Percentiles rank a stretch among this genome's conserved stretches.
phyloP scores from a whole-genome alignment of 768 basidiomycete species.

The Serpula lacrymans region DNA sequence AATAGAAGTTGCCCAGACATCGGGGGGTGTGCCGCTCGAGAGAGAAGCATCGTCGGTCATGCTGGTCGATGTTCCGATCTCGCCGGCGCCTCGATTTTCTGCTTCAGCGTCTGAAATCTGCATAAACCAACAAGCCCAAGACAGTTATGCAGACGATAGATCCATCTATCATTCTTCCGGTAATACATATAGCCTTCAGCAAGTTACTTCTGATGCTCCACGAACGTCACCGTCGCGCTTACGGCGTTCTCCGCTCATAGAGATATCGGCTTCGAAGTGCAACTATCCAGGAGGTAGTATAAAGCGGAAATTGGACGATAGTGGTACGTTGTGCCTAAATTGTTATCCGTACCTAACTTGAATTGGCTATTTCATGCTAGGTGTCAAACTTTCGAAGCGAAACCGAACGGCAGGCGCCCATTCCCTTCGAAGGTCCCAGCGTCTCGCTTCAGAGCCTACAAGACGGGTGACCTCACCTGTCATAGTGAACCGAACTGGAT shows the following conservation, averaged over 20 bases:
- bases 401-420: slow-evolving; percentile 10
- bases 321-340: neutral
- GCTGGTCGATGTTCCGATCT: no score
- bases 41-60: no score
- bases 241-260: neutral
- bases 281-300: neutral
- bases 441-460: slow-evolving; percentile 26
- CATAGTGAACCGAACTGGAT: slow-evolving; percentile 14
- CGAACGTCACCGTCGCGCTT: no score
- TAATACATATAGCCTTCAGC: no score
- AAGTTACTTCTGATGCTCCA: no score
- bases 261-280: neutral
- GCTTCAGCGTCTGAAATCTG: no score
- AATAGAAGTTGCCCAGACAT: no score
- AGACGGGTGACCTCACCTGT: slow-evolving; percentile 19
- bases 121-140: no score
- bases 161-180: no score
- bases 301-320: neutral
- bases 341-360: neutral
- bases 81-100: no score
- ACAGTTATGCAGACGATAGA: no score
- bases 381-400: slow-evolving; percentile 19
- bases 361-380: slow-evolving; percentile 13
- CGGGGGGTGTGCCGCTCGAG: no score
- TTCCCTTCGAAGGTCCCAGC: slow-evolving; percentile 12